Base-by-base conservation (phyloP, 371 early-diverging fungal species). In the Syncephalis plumigaleata region DNA sequence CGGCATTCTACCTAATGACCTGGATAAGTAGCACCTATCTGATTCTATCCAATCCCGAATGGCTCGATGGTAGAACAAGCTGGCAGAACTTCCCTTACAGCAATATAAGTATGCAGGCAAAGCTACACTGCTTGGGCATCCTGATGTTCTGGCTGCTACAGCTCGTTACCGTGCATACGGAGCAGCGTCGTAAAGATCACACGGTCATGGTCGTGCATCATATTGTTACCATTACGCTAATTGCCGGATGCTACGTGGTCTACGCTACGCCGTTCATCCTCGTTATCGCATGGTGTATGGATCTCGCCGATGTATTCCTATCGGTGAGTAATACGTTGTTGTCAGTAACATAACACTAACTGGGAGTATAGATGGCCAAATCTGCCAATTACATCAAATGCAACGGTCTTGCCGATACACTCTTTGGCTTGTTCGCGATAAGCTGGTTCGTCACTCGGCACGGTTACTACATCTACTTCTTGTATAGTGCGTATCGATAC, bases 241-340 rank as follows among this genome's bases (percentile, higher is more conserved):
- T 90, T 9, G 61, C 68, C 1, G 58, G 66, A 17, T 81, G 83
- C 2, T 88, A 88, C 59, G 60, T 58, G 44, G 66, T 68, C 57
- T 79, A 84, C 50, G 75, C 75, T 39, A 81, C 82, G 9, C 70
- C 81, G n/a, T 71, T 87, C 48, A 89, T 89, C 22, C 76, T 83
- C 51, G 79, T 74, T 3, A 74, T 87, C 21, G 68, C 86, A 42
- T 75, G 79, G 36, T 65, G 73, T 43, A 81, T 87, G 82, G 90
- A 90, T 58, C 60, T 84, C 44, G 67, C 81, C 17, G 90, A 90
- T 53, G 72, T 90, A 44, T 69, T 84, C 22, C 67, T 90, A 25
- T 64, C 82, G 11, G 65, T 66, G 58, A 66, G 71, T 50, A 11
- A 31, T 31, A 31, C 11, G 11, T 7, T 7, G 4, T 31, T 7